phyloP scores from a whole-genome alignment of 2,329 filamentous ascomycete genomes.

The Fusarium sp. region DNA sequence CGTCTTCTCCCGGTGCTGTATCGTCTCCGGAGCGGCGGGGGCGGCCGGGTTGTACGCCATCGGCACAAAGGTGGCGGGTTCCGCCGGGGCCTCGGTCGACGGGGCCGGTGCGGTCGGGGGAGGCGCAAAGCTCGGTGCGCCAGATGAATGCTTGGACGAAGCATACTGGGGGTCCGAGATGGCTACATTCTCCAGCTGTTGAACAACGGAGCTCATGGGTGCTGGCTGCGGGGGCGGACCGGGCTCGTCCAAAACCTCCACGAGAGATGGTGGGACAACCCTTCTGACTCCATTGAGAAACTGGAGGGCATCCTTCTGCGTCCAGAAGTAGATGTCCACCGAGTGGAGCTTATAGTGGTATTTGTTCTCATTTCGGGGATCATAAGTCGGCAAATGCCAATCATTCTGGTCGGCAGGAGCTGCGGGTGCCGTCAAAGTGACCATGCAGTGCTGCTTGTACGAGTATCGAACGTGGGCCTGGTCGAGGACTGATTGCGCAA shows the following conservation, averaged over 20 bases:
- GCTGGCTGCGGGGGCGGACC: slow-evolving; percentile 55
- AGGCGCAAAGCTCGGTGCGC: slow-evolving; percentile 34
- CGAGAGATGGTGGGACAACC: slow-evolving; percentile 66
- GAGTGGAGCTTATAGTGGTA: slow-evolving; percentile 81
- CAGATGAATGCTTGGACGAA: slow-evolving; percentile 34
- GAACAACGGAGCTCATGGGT: slow-evolving; percentile 73
- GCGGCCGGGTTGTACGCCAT: slow-evolving; percentile 83
- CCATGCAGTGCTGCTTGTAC: slow-evolving; percentile 75
- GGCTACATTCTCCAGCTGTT: slow-evolving; percentile 74
- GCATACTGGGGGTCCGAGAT: slow-evolving; percentile 66
- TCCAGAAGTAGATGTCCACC: slow-evolving; percentile 82
- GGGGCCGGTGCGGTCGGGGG: slow-evolving; percentile 38
- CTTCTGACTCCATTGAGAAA: slow-evolving; percentile 73
- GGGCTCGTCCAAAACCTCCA: slow-evolving; percentile 72
- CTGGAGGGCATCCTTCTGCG: slow-evolving; percentile 71
- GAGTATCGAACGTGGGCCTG: slow-evolving; percentile 71
- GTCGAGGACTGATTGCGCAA: slow-evolving; percentile 66
- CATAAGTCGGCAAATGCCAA: slow-evolving; percentile 78
- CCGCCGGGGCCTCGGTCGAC: slow-evolving; percentile 35
- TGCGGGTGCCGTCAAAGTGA: slow-evolving; percentile 70
- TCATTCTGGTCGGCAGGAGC: slow-evolving; percentile 60
- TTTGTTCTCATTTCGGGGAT: slow-evolving; percentile 75
- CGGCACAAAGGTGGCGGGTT: slow-evolving; percentile 59
- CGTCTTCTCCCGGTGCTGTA: slow-evolving; percentile 79
- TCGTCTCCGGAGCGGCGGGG: slow-evolving; percentile 74